A percentile compares a stretch with the other conserved stretches of the same genome.
Conservation (phyloP, 306 rosid species). For the Gillenia trifoliata region DNA sequence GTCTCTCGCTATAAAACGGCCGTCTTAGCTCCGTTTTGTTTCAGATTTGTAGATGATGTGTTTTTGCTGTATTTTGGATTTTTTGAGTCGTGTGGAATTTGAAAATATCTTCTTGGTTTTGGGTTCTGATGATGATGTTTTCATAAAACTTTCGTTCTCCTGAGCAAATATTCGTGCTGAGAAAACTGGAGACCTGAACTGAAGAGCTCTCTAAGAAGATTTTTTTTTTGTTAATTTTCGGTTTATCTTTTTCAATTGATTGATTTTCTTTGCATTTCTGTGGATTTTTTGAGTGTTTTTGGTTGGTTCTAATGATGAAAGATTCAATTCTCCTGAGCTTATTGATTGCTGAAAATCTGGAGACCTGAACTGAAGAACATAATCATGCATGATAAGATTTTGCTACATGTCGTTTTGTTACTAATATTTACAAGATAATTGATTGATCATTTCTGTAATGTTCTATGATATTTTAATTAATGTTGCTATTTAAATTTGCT, state of each 20-base stretch:
- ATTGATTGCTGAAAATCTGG: neutral
- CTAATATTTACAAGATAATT: no score
- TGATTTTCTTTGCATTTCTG: neutral
- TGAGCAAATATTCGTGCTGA: neutral
- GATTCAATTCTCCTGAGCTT: neutral
- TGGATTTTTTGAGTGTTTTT: neutral
- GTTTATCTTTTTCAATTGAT: neutral
- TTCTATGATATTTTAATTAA: no score
- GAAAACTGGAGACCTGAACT: slow-evolving; percentile 4
- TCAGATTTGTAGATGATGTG: neutral
- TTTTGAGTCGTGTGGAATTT: neutral
- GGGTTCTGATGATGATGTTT: neutral
- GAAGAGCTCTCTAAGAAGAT: neutral
- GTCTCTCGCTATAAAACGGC: neutral
- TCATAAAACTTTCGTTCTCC: neutral
- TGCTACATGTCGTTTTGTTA: no score
- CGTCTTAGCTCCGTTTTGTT: neutral
- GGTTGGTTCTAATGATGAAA: neutral
- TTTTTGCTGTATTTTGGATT: neutral
- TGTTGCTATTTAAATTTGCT: neutral
- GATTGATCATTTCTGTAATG: no score
- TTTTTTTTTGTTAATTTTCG: neutral
- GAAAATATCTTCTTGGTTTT: neutral
- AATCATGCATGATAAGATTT: no score
- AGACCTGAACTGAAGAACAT: slow-evolving; percentile 2